A percentile compares a stretch with the other conserved stretches of the same genome.
These are phyloP conservation scores for Zasmidium angulare DNA, from an alignment of 2,329 filamentous ascomycete genomes.

Conservation along the genomic window DNA sequence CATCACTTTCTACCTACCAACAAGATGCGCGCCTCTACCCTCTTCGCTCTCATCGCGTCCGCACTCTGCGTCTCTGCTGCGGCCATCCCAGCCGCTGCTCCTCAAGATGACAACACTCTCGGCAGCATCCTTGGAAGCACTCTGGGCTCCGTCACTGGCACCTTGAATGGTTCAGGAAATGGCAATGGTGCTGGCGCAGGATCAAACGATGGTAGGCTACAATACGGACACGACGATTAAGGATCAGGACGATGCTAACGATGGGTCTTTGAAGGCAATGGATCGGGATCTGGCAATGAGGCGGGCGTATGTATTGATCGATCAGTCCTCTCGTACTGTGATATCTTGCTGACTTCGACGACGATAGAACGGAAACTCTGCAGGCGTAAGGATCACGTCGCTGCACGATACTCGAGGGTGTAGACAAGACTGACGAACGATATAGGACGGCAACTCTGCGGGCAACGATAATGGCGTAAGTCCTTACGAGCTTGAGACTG, in stretches of 20 bases:
- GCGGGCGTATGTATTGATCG: not conserved
- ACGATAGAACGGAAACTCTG: not conserved
- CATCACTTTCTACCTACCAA: not conserved
- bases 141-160: conserved; percentile 1
- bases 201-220: not conserved
- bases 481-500: too few relatives aligned
- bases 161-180: not conserved
- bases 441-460: not conserved
- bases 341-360: too few relatives aligned
- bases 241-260: not conserved
- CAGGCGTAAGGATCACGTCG: not conserved
- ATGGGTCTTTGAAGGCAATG: not conserved
- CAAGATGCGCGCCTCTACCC: conserved; percentile 15
- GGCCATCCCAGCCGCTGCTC: not conserved
- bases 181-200: not conserved
- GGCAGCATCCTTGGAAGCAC: conserved; percentile 5
- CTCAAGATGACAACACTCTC: not conserved
- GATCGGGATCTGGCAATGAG: not conserved
- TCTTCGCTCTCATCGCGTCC: conserved; percentile 12
- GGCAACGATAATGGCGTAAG: not conserved
- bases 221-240: not conserved
- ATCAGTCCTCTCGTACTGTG: too few relatives aligned
- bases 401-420: not conserved
- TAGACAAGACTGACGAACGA: not conserved
- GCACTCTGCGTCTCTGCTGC: conserved; percentile 5